Evolutionary conservation across 2,329 filamentous ascomycete genomes (phyloP).

Genomic region (Cordyceps militaris): DNA sequence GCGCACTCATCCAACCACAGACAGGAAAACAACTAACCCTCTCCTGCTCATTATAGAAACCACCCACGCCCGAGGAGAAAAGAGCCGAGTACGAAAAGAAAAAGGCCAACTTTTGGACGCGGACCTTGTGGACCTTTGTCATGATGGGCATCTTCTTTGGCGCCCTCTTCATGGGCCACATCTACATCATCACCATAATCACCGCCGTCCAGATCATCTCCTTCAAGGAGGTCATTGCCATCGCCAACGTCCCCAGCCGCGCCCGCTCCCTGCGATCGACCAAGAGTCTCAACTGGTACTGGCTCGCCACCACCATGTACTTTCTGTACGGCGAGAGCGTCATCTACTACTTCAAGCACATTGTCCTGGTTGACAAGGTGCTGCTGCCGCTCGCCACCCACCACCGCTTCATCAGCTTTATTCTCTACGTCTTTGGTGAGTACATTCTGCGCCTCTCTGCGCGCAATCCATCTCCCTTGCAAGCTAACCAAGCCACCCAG

Average conservation of each 20-base stretch:
- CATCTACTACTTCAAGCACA: slow-evolving; percentile 99
- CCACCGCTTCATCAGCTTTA: slow-evolving; percentile 97
- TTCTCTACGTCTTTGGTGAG: slow-evolving; percentile 90
- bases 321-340: slow-evolving; percentile 98
- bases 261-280: slow-evolving; percentile 88
- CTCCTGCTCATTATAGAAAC: slow-evolving; percentile 31
- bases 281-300: slow-evolving; percentile 98
- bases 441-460: background rate
- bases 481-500: slow-evolving; percentile 38
- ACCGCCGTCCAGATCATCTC: slow-evolving; percentile 93
- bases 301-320: slow-evolving; percentile 98
- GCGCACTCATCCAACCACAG: too few relatives aligned
- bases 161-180: slow-evolving; percentile 89
- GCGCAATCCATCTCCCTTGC: background rate
- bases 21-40: slow-evolving; percentile 17
- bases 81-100: slow-evolving; percentile 88
- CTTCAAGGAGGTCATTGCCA: slow-evolving; percentile 98
- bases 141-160: slow-evolving; percentile 94
- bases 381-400: slow-evolving; percentile 90
- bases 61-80: slow-evolving; percentile 33
- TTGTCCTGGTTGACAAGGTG: slow-evolving; percentile 89
- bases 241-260: slow-evolving; percentile 87
- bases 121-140: slow-evolving; percentile 95
- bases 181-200: slow-evolving; percentile 91
- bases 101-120: slow-evolving; percentile 93